Evolutionary conservation across 768 basidiomycete genomes (phyloP).

Genomic region (Pleurotus sapidus): DNA sequence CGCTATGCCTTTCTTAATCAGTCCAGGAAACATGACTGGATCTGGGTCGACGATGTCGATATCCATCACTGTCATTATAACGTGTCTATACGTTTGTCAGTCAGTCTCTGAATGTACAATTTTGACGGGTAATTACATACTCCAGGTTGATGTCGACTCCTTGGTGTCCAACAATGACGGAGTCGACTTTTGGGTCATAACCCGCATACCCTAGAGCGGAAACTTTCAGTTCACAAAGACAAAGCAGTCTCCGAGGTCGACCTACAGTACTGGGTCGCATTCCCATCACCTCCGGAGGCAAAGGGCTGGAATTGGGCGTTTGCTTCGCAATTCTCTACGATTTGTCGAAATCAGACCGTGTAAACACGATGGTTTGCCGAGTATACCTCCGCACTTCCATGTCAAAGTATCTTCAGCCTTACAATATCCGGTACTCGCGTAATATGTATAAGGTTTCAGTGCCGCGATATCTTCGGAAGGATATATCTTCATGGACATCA

Average conservation of each 20-base stretch:
- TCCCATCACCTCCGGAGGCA: constrained; percentile 1
- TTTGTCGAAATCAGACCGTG: not conserved
- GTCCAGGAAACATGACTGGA: constrained; percentile 1
- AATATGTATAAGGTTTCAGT: constrained; percentile 39
- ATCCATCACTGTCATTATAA: constrained; percentile 1
- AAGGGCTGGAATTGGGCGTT: constrained; percentile 3
- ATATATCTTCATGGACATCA: constrained; percentile 20
- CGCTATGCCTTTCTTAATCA: not conserved
- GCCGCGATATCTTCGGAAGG: constrained; percentile 28
- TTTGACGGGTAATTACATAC: not conserved
- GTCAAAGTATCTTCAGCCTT: constrained; percentile 29
- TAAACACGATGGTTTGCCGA: not conserved
- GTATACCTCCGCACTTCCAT: constrained; percentile 47
- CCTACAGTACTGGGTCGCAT: constrained; percentile 1
- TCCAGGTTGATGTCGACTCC: constrained; percentile 1
- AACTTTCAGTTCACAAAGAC: not conserved
- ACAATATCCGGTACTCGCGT: constrained; percentile 45
- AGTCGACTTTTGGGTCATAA: constrained; percentile 2
- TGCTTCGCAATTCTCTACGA: constrained; percentile 1
- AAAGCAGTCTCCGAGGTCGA: not conserved
- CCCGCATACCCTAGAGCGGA: constrained; percentile 1
- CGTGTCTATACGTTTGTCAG: not conserved
- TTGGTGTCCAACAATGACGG: constrained; percentile 3
- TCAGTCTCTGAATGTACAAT: not conserved
- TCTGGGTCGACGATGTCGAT: constrained; percentile 1